These are phyloP conservation scores for Ogataea ganodermae DNA, from an alignment of 805 yeast species.

Conservation along the genomic window DNA sequence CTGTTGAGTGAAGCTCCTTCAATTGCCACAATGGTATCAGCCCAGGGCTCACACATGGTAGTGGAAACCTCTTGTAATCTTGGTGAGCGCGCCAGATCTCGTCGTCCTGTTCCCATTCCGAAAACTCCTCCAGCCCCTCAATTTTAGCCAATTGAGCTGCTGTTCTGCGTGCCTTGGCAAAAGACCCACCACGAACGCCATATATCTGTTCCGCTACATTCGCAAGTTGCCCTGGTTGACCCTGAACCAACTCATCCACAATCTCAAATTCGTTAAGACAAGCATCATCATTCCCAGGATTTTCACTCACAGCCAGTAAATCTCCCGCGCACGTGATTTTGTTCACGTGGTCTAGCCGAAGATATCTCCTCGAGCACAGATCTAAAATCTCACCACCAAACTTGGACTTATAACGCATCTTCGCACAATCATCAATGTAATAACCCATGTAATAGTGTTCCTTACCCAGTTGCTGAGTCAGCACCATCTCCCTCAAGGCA, in stretches of 20 bases:
- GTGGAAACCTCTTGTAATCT: constrained; percentile 26
- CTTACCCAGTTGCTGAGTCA: constrained; percentile 48
- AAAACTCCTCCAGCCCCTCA: constrained; percentile 15
- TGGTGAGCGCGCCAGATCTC: constrained; percentile 15
- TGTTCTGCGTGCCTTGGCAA: constrained; percentile 12
- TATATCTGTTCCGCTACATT: constrained; percentile 41
- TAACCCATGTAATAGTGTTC: constrained; percentile 78
- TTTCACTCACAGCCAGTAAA: constrained; percentile 6
- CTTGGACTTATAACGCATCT: constrained; percentile 78
- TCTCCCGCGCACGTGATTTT: constrained; percentile 33
- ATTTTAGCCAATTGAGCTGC: constrained; percentile 6
- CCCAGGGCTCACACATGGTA: constrained; percentile 51
- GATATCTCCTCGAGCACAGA: constrained; percentile 47
- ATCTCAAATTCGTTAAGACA: constrained; percentile 5
- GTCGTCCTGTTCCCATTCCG: constrained; percentile 18
- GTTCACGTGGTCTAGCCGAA: constrained; percentile 38
- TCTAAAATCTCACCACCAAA: constrained; percentile 79
- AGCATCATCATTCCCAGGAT: constrained; percentile 8
- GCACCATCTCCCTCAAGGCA: constrained; percentile 66
- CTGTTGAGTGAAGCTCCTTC: constrained; percentile 36
- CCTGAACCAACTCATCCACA: constrained; percentile 3
- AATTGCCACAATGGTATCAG: constrained; percentile 50
- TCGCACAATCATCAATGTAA: constrained; percentile 74
- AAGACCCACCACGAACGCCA: constrained; percentile 38
- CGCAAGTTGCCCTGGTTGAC: neutral